These are phyloP conservation scores for Hevea brasiliensis DNA, from an alignment of 345 rosid species.

Conservation along the genomic window DNA sequence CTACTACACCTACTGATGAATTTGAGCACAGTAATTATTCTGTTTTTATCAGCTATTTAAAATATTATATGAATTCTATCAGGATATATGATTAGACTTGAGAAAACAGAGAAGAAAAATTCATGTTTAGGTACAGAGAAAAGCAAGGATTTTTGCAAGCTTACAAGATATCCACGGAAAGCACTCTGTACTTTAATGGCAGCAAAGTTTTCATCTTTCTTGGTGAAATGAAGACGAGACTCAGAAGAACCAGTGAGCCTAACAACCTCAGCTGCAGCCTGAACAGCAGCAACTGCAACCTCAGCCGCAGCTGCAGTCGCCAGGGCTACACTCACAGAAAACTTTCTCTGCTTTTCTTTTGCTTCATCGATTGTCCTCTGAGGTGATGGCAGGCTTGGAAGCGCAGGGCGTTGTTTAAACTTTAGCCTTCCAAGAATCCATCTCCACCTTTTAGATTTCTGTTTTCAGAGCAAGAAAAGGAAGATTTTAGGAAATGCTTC, in stretches of 20 bases:
- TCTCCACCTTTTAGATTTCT: slow-evolving; percentile 58
- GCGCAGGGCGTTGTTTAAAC: slow-evolving; percentile 49
- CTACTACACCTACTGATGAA: no score
- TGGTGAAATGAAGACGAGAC: slow-evolving; percentile 25
- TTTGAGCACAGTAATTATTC: no score
- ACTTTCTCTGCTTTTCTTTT: slow-evolving; percentile 67
- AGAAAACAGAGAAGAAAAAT: no score
- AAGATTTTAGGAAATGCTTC: not conserved
- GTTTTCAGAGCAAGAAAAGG: not conserved
- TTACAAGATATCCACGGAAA: slow-evolving; percentile 79
- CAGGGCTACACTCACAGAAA: slow-evolving; percentile 76
- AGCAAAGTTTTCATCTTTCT: slow-evolving; percentile 39
- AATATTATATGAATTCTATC: no score
- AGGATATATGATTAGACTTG: no score
- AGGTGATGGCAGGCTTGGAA: slow-evolving; percentile 37
- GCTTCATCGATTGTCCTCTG: slow-evolving; percentile 49
- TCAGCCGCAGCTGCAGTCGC: slow-evolving; percentile 90
- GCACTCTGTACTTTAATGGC: slow-evolving; percentile 76
- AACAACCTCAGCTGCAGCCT: slow-evolving; percentile 92
- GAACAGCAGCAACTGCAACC: slow-evolving; percentile 87
- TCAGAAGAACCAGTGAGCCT: slow-evolving; percentile 52
- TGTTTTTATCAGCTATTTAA: no score
- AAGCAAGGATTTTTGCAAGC: slow-evolving; percentile 2
- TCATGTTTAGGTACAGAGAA: no score
- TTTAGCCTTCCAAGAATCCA: slow-evolving; percentile 54